Conservation (phyloP, 1,139 yeast genomes). For the Sugiyamaella neomexicana region DNA sequence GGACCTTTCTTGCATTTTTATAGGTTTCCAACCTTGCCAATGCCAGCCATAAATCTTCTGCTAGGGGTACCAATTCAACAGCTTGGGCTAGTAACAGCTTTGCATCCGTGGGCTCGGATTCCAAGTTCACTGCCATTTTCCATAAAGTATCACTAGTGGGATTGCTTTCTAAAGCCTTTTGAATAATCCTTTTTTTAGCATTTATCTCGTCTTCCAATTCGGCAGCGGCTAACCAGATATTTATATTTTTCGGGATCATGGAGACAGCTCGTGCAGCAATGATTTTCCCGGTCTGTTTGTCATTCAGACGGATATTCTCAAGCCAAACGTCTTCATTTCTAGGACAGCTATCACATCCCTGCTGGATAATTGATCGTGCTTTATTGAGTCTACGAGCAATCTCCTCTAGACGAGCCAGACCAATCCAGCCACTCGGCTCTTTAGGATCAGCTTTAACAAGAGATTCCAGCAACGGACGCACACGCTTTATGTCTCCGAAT, state of each 20-base stretch:
- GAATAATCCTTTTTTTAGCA: slow-evolving; percentile 56
- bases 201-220: slow-evolving; percentile 59
- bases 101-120: slow-evolving; percentile 50
- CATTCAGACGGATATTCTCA: slow-evolving; percentile 70
- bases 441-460: slow-evolving; percentile 71
- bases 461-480: slow-evolving; percentile 62
- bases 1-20: slow-evolving; percentile 52
- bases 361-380: slow-evolving; percentile 62
- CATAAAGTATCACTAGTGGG: slow-evolving; percentile 68
- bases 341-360: slow-evolving; percentile 75
- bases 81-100: slow-evolving; percentile 64
- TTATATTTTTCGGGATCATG: slow-evolving; percentile 55
- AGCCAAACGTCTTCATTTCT: slow-evolving; percentile 77
- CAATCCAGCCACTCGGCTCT: slow-evolving; percentile 83
- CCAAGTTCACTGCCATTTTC: slow-evolving; percentile 51
- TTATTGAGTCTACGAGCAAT: slow-evolving; percentile 54
- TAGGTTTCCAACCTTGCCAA: slow-evolving; percentile 50
- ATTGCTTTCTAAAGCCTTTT: slow-evolving; percentile 71
- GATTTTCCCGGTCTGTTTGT: slow-evolving; percentile 49
- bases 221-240: slow-evolving; percentile 71
- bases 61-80: slow-evolving; percentile 63
- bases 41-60: slow-evolving; percentile 65
- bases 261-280: slow-evolving; percentile 68
- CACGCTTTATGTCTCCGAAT: slow-evolving; percentile 57
- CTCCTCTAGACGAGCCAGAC: slow-evolving; percentile 79